phyloP scores from a whole-genome alignment of 163 green algal species.

The Chlorella variabilis region DNA sequence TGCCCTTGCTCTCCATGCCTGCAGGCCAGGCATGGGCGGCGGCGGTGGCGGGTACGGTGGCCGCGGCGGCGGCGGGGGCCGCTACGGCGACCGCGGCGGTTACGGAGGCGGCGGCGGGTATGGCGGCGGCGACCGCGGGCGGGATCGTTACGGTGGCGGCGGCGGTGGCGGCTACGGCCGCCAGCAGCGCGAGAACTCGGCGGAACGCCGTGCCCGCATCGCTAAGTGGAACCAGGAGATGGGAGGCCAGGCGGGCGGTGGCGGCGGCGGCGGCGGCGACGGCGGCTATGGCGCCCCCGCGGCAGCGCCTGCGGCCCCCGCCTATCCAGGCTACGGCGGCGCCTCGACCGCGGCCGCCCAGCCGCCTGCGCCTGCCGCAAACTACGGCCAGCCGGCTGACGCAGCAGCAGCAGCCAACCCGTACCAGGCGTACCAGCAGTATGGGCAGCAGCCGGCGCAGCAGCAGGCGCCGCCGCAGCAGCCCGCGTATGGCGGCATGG shows the following conservation, averaged over 20 bases:
- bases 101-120: neutral
- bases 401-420: neutral
- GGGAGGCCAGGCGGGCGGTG: conserved; percentile 2
- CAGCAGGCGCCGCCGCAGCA: conserved; percentile 20
- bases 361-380: neutral
- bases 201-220: conserved; percentile 90
- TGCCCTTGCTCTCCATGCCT: neutral
- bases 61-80: neutral
- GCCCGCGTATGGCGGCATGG: neutral
- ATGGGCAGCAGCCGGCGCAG: neutral
- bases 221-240: conserved; percentile 85
- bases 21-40: conserved; percentile 2
- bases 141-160: conserved; percentile 39
- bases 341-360: too few relatives aligned
- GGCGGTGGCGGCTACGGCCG: conserved; percentile 18
- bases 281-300: conserved; percentile 20
- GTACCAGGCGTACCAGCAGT: conserved; percentile 13
- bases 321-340: neutral
- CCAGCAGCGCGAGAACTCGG: conserved; percentile 68
- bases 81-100: conserved; percentile 5
- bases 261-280: neutral
- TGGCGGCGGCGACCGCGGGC: conserved; percentile 12
- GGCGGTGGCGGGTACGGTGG: conserved; percentile 3
- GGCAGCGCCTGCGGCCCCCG: neutral
- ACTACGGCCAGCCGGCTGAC: neutral